Base-by-base conservation (phyloP, 257 asterid species). In the Solanum peruvianum region DNA sequence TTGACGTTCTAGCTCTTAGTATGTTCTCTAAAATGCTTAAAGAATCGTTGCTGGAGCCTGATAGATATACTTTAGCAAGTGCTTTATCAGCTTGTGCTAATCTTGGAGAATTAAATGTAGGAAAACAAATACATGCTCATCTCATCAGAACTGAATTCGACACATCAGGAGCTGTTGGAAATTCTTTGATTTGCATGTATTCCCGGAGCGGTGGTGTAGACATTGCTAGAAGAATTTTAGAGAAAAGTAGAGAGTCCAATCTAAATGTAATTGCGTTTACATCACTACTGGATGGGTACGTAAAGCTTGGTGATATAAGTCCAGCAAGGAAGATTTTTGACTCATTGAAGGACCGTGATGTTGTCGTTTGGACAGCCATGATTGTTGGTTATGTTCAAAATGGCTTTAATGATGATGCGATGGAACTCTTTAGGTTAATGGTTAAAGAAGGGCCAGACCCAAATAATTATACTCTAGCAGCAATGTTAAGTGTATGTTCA, bases 321-420 rank as follows among this genome's bases (percentile, higher is more conserved):
- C 94, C 99, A n/a, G 98, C 98, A 23, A 92, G 96, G 91, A 72
- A 90, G 90, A 94, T 96, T 41, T 96, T 96, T 75, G 92, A 96
- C 88, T 89, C 92, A 37, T 89, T 95, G 91, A 70, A 75, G 44
- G 91, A 93, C 56, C 94, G 94, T 37, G 98, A 96, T 91, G 98
- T 96, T 81, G 95, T 96, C 87, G 92, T 95, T 29, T 96, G 98
- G 96, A 96, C 99, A 2, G 98, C 98, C 52, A 95, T 95, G 98
- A 90, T 96, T 29, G 99, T 94, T 16, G 98, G 98, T 71, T 96
- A 91, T 67, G 91, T 89, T 12, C 98, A 95, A 84, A 92, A 96
- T 86, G 95, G 98, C 33, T 87, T 86, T 70, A 88, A 87, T 27
- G 88, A 89, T 87, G 95, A 92, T 21, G 99, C 98, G 13, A 91